Conservation (phyloP, 441 rosid species). For the Macaranga tanarius region DNA sequence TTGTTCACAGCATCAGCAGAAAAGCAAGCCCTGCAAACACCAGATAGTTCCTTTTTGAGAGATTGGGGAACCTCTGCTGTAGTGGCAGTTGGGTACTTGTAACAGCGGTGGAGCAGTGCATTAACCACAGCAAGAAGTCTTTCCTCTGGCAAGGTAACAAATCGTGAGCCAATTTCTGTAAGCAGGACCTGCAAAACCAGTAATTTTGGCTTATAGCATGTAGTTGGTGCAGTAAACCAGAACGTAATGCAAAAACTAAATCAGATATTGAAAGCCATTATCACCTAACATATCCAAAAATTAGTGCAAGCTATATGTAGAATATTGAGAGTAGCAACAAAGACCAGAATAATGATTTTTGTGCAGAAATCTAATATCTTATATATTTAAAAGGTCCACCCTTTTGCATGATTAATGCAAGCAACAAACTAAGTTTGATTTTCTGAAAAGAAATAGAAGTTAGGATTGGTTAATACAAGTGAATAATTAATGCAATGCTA, state of each 20-base stretch:
- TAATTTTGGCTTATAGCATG: not conserved
- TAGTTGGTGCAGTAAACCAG: not conserved
- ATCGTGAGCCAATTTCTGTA: constrained; percentile 96
- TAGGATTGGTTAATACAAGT: not conserved
- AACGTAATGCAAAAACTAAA: not conserved
- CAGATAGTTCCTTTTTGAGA: constrained; percentile 98
- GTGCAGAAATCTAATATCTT: not conserved
- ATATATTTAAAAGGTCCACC: too few relatives aligned
- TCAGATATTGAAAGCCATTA: not conserved
- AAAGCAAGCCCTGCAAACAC: constrained; percentile 98
- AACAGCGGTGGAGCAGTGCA: constrained; percentile 98
- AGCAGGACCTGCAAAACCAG: constrained; percentile 64
- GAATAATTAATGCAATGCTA: not conserved
- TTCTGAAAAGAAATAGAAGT: not conserved
- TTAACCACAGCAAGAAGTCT: constrained; percentile 98
- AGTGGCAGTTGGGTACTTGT: constrained; percentile 97
- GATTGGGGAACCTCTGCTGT: constrained; percentile 98
- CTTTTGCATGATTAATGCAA: not conserved
- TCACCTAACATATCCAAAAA: not conserved
- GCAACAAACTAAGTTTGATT: not conserved
- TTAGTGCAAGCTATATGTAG: not conserved
- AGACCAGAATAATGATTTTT: not conserved
- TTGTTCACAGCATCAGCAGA: constrained; percentile 97
- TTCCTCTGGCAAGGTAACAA: constrained; percentile 97
- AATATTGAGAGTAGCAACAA: not conserved